Evolutionary conservation across 2,329 filamentous ascomycete genomes (phyloP).

Genomic region (Alternaria rosae): DNA sequence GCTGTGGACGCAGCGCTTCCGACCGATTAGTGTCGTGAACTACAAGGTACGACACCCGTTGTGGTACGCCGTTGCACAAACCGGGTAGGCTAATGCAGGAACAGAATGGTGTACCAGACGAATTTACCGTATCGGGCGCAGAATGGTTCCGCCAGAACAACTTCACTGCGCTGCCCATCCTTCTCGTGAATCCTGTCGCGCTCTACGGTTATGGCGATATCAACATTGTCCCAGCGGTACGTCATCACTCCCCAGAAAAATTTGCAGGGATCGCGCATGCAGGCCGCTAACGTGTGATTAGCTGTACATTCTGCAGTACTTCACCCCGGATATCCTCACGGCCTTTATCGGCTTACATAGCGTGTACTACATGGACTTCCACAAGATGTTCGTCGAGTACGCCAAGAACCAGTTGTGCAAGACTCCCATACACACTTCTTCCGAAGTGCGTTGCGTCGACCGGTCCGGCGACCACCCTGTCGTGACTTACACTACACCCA

Average conservation of each 20-base stretch:
- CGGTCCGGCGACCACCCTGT: conserved; percentile 44
- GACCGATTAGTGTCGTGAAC: conserved; percentile 40
- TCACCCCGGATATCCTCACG: conserved; percentile 49
- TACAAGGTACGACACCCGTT: conserved; percentile 42
- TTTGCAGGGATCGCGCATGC: conserved; percentile 33
- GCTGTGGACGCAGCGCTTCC: conserved; percentile 45
- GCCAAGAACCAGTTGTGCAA: conserved; percentile 41
- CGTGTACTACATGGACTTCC: conserved; percentile 50
- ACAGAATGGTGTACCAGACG: conserved; percentile 47
- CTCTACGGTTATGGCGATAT: conserved; percentile 51
- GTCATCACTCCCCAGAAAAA: conserved; percentile 24
- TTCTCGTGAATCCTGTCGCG: conserved; percentile 47
- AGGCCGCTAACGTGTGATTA: conserved; percentile 39
- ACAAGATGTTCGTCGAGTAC: conserved; percentile 47
- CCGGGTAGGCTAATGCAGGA: conserved; percentile 22
- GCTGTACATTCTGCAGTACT: conserved; percentile 51
- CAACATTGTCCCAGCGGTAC: conserved; percentile 47
- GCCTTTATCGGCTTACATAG: conserved; percentile 46
- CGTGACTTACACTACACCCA: conserved; percentile 41
- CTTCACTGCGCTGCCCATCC: conserved; percentile 44
- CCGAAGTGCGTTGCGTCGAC: conserved; percentile 47
- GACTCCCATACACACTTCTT: conserved; percentile 40
- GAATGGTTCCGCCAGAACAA: conserved; percentile 48
- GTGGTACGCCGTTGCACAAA: conserved; percentile 14
- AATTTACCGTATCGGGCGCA: conserved; percentile 44